Evolutionary conservation across 768 basidiomycete genomes (phyloP), one percentile per base, ranked within the genome.

Genomic region (Sutorius australiensis): DNA sequence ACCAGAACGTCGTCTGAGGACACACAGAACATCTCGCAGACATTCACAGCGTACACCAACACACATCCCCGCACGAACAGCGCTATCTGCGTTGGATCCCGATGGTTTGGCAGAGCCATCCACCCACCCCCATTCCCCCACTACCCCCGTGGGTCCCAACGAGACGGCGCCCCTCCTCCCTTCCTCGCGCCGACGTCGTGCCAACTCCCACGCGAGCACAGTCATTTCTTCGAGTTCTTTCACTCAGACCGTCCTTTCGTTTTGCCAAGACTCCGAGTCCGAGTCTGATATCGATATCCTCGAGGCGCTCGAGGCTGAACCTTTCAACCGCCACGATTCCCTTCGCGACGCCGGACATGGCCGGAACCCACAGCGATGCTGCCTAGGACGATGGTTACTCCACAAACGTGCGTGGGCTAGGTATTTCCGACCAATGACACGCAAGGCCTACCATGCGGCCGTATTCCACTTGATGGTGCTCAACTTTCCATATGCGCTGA

Each of bases 401-500:
- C 24, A 27, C 49, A 57, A 44, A 44, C 70, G 60, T 45, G 70
- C 67, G 11, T 83, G 78, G 80, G 69, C 65, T 31, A 68, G 72
- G 54, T 91, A 92, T 63, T 91, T 87, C 64, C 71, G 80, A 28
- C 90, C 89, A 5, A 52, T 91, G 61, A 50, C 58, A 16, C 72
- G 71, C 54, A 71, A 60, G 54, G 75, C 76, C n/a, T 91, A 91
- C 61, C 87, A 84, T 59, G 67, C 75, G 24, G 72, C 87, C 0
- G 67, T 87, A 27, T 78, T 89, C 50, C 90, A 92, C 65, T 75
- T 92, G 19, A 64, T 83, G 38, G 72, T 87, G 24, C 43, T 92
- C 60, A 92, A 92, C 68, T 89, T 92, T 61, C 89, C 89, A 0
- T 91, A 80, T 60, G 87, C 87, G 14, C 69, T 92, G 53, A 64